phyloP scores from a whole-genome alignment of 768 basidiomycete species.

The Tricholoma furcatifolium region DNA sequence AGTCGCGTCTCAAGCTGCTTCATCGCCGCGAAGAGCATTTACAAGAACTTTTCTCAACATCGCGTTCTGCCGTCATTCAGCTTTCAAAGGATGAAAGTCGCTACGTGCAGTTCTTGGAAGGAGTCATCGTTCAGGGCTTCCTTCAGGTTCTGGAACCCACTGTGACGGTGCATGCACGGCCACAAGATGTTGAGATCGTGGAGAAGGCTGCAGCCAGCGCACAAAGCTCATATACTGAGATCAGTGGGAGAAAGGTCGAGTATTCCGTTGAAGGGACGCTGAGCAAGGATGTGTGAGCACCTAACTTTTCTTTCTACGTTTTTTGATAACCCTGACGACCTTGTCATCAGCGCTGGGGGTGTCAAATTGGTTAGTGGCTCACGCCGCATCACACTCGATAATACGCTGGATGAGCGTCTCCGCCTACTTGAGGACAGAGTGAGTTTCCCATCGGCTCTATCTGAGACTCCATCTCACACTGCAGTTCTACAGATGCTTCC shows the following conservation, averaged over 20 bases:
- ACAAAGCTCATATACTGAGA: slow-evolving; percentile 63
- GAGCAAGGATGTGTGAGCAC: slow-evolving; percentile 61
- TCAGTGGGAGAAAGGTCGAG: slow-evolving; percentile 68
- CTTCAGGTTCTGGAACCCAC: slow-evolving; percentile 78
- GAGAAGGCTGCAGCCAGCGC: slow-evolving; percentile 68
- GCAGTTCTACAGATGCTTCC: slow-evolving; percentile 79
- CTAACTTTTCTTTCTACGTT: slow-evolving; percentile 21
- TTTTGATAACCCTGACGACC: neutral
- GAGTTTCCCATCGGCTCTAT: slow-evolving; percentile 24
- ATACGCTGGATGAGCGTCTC: slow-evolving; percentile 91
- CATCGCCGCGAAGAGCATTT: slow-evolving; percentile 91
- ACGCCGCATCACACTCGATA: slow-evolving; percentile 85
- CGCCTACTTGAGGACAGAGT: slow-evolving; percentile 88
- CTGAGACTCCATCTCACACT: neutral
- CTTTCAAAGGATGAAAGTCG: slow-evolving; percentile 64
- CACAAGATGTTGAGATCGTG: slow-evolving; percentile 61
- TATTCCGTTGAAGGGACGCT: slow-evolving; percentile 62
- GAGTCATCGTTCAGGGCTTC: slow-evolving; percentile 81
- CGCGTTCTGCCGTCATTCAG: slow-evolving; percentile 60
- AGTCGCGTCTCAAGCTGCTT: slow-evolving; percentile 86
- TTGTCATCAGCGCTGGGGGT: slow-evolving; percentile 72
- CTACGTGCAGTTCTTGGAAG: slow-evolving; percentile 82
- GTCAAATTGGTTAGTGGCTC: slow-evolving; percentile 71
- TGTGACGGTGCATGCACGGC: slow-evolving; percentile 65
- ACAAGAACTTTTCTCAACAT: slow-evolving; percentile 80